A percentile compares a stretch with the other conserved stretches of the same genome.
These are phyloP conservation scores for Opeltia flavorubescens DNA, from an alignment of 495 filamentous ascomycete genomes.

Conservation along the genomic window DNA sequence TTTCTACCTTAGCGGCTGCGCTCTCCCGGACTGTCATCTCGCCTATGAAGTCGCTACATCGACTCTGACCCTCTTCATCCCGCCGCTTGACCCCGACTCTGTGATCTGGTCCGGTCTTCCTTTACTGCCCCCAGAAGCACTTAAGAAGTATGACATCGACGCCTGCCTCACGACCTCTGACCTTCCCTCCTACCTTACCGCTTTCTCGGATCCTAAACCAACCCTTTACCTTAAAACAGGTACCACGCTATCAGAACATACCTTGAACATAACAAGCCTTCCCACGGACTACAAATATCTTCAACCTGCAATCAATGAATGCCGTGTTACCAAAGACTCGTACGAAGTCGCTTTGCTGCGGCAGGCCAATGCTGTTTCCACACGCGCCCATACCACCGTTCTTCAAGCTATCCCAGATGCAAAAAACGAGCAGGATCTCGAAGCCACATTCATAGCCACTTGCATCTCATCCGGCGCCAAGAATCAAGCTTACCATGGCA, in stretches of 20 bases:
- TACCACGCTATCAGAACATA: conserved; percentile 18
- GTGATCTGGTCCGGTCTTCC: conserved; percentile 97
- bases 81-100: conserved; percentile 69
- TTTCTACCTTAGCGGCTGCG: conserved; percentile 87
- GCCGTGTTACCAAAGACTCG: conserved; percentile 57
- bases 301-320: conserved; percentile 47
- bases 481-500: conserved; percentile 73
- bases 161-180: conserved; percentile 53
- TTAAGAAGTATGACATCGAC: conserved; percentile 71
- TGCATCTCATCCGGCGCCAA: conserved; percentile 60
- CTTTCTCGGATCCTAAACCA: conserved; percentile 19
- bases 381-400: conserved; percentile 55
- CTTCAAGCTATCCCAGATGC: conserved; percentile 43
- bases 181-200: conserved; percentile 48
- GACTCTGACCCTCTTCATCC: conserved; percentile 80
- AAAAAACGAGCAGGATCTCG: conserved; percentile 67
- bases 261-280: conserved; percentile 7
- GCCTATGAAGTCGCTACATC: conserved; percentile 62
- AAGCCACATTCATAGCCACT: conserved; percentile 56
- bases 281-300: conserved; percentile 24
- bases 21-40: conserved; percentile 65
- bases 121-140: conserved; percentile 56
- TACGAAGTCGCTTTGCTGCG: conserved; percentile 71
- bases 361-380: conserved; percentile 63
- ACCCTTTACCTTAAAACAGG: conserved; percentile 26